Evolutionary conservation across 1,284 basidiomycete genomes (phyloP).

Genomic region (Abortiporus biennis): DNA sequence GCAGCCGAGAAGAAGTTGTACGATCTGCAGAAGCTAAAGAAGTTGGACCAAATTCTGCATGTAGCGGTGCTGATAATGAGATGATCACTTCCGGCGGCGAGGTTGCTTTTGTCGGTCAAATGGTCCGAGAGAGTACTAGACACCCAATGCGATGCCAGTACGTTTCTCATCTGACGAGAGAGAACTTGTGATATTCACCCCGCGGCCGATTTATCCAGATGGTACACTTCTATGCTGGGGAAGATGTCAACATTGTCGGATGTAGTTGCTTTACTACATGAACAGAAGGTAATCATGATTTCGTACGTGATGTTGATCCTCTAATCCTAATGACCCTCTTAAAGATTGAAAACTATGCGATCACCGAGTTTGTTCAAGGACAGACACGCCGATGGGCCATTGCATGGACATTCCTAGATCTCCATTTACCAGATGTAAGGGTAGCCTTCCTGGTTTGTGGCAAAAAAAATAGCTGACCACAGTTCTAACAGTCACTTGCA

Average conservation of each 20-base stretch:
- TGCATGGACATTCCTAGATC: conserved; percentile 71
- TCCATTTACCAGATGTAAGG: conserved; percentile 71
- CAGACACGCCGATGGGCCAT: conserved; percentile 86
- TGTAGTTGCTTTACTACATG: conserved; percentile 53
- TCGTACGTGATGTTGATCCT: neutral
- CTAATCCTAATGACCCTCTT: neutral
- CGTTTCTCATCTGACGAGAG: conserved; percentile 10
- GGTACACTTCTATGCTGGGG: conserved; percentile 92
- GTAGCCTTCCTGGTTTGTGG: neutral
- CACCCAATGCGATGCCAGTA: conserved; percentile 47
- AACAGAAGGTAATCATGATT: conserved; percentile 37
- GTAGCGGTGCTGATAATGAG: conserved; percentile 79
- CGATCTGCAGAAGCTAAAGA: conserved; percentile 59
- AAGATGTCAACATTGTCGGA: conserved; percentile 70
- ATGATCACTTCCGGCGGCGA: conserved; percentile 90
- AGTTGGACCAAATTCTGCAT: conserved; percentile 60
- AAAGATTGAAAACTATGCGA: conserved; percentile 79
- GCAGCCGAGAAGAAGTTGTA: conserved; percentile 60
- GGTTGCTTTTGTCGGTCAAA: conserved; percentile 65
- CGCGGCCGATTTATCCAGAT: conserved; percentile 37
- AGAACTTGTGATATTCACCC: no score
- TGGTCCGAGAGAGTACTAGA: conserved; percentile 70
- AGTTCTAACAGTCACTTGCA: conserved; percentile 37
- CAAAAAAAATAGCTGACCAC: conserved; percentile 5
- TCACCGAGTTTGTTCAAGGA: conserved; percentile 81